Conservation (phyloP, 257 asterid genomes). For the Hygrophila difformis region DNA sequence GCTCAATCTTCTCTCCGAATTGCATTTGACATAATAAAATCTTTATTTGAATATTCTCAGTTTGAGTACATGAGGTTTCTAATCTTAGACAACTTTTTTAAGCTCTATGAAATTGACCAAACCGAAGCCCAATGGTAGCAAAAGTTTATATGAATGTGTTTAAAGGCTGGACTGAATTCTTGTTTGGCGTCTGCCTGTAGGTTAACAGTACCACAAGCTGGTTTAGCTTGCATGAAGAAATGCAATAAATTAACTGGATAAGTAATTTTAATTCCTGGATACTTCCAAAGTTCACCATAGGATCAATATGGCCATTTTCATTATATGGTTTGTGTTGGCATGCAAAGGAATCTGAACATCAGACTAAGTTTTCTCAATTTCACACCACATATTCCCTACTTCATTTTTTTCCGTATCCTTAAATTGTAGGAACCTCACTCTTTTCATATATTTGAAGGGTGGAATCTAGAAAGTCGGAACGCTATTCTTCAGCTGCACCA, state of each 20-base stretch:
- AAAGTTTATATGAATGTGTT: too few relatives aligned
- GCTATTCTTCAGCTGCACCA: slow-evolving; percentile 99
- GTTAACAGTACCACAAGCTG: too few relatives aligned
- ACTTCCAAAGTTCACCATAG: too few relatives aligned
- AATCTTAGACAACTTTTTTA: neutral
- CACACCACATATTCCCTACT: slow-evolving; percentile 19
- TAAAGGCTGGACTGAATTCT: too few relatives aligned
- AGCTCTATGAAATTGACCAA: neutral
- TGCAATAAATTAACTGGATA: neutral
- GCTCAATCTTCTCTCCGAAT: neutral
- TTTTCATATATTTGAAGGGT: slow-evolving; percentile 97
- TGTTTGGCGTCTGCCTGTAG: neutral
- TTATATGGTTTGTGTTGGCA: neutral
- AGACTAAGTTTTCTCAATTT: slow-evolving; percentile 11
- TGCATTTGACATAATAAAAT: neutral
- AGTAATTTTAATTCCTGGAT: neutral
- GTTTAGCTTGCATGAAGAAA: too few relatives aligned
- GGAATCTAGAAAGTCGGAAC: slow-evolving; percentile 98
- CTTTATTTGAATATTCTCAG: neutral
- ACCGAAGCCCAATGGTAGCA: neutral
- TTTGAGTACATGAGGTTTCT: neutral
- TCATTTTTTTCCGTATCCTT: slow-evolving; percentile 38
- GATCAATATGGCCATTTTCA: too few relatives aligned
- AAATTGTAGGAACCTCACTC: slow-evolving; percentile 82
- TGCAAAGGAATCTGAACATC: slow-evolving; percentile 3